Evolutionary conservation across 2,329 filamentous ascomycete species (phyloP).

Genomic region (Thelonectria olida): DNA sequence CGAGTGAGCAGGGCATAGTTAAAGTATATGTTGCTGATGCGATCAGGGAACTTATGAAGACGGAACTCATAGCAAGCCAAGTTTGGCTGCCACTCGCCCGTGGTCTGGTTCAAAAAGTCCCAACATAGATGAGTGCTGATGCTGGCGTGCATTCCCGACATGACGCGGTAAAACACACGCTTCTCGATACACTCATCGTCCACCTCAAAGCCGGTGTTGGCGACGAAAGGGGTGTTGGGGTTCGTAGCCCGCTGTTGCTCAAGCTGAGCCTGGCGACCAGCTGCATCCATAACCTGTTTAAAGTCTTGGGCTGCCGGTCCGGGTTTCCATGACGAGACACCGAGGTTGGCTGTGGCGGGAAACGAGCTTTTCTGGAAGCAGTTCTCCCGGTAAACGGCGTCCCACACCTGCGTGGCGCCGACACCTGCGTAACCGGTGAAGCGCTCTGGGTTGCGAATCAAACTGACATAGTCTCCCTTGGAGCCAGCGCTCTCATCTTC

Average conservation of each 20-base stretch:
- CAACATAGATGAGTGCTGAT: slow-evolving; percentile 97
- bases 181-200: slow-evolving; percentile 97
- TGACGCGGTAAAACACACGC: slow-evolving; percentile 95
- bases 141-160: slow-evolving; percentile 97
- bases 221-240: slow-evolving; percentile 66
- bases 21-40: slow-evolving; percentile 97
- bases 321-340: slow-evolving; percentile 51
- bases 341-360: slow-evolving; percentile 65
- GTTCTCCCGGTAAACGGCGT: slow-evolving; percentile 96
- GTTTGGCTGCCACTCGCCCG: slow-evolving; percentile 92
- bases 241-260: slow-evolving; percentile 57
- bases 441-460: slow-evolving; percentile 91
- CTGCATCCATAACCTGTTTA: slow-evolving; percentile 67
- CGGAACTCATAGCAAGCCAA: slow-evolving; percentile 86
- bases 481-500: slow-evolving; percentile 88
- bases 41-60: slow-evolving; percentile 86
- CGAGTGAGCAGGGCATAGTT: slow-evolving; percentile 97
- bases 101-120: slow-evolving; percentile 95
- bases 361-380: slow-evolving; percentile 83
- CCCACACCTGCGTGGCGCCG: slow-evolving; percentile 90
- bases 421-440: slow-evolving; percentile 94
- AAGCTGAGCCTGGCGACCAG: slow-evolving; percentile 68
- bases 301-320: slow-evolving; percentile 69
- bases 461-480: slow-evolving; percentile 96
- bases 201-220: slow-evolving; percentile 73